Conservation (phyloP, 108 stramenopile species). For the Hondaea fermentalgiana region DNA sequence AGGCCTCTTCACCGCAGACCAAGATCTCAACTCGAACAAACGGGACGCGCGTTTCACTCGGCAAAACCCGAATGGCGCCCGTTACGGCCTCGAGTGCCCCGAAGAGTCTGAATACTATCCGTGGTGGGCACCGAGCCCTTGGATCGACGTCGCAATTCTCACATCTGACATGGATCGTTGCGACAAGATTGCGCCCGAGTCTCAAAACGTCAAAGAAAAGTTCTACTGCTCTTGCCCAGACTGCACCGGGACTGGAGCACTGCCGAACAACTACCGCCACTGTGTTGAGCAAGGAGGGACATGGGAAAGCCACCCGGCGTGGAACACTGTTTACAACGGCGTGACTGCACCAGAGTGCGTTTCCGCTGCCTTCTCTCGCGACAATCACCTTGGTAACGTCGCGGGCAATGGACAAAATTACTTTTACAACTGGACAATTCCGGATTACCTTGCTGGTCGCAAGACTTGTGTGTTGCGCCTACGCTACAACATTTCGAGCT, state of each 20-base stretch:
- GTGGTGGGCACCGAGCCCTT: constrained; percentile 39
- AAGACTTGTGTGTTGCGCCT: constrained; percentile 28
- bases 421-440: constrained; percentile 38
- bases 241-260: constrained; percentile 27
- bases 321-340: not conserved
- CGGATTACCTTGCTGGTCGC: not conserved
- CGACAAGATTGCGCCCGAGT: not conserved
- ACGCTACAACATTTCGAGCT: constrained; percentile 36
- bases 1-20: constrained; percentile 46
- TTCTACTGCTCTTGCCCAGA: constrained; percentile 16
- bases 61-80: constrained; percentile 43
- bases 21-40: constrained; percentile 18
- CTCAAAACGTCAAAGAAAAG: constrained; percentile 9
- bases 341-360: constrained; percentile 22
- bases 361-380: constrained; percentile 27
- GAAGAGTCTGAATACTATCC: constrained; percentile 50
- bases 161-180: not conserved
- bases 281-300: not conserved
- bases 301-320: not conserved
- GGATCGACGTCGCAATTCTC: constrained; percentile 45
- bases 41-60: constrained; percentile 32
- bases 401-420: constrained; percentile 18
- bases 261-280: not conserved
- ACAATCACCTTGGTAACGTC: constrained; percentile 45
- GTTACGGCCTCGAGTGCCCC: constrained; percentile 40